A percentile compares a stretch with the other conserved stretches of the same genome.
These are phyloP conservation scores for Aspergillus wentii DNA, from an alignment of 495 filamentous ascomycete species.

Conservation along the genomic window DNA sequence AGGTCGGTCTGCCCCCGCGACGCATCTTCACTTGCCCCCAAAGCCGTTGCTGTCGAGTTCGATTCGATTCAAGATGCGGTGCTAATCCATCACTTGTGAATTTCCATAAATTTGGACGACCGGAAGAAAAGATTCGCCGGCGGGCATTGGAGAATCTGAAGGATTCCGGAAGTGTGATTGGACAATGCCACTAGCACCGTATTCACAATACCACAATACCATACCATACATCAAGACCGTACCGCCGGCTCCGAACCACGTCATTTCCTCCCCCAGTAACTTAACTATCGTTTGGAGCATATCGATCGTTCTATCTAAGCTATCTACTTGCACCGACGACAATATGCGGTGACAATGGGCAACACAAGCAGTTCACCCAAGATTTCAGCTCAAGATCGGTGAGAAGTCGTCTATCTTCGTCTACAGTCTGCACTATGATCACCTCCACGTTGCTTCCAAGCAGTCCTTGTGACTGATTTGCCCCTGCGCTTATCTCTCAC, in stretches of 20 bases:
- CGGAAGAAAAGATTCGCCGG: conserved; percentile 19
- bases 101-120: conserved; percentile 14
- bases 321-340: conserved; percentile 7
- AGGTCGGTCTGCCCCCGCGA: conserved; percentile 38
- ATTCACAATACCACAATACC: background rate
- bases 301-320: background rate
- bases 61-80: background rate
- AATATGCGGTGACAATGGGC: conserved; percentile 53
- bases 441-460: too few relatives aligned
- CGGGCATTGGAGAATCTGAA: conserved; percentile 1
- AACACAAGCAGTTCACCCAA: conserved; percentile 61
- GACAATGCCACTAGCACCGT: too few relatives aligned
- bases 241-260: conserved; percentile 14
- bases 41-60: background rate
- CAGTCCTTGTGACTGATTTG: too few relatives aligned
- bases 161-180: too few relatives aligned
- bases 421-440: too few relatives aligned
- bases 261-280: conserved; percentile 12
- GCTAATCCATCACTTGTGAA: conserved; percentile 1
- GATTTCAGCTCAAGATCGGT: conserved; percentile 71
- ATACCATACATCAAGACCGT: background rate
- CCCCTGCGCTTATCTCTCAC: too few relatives aligned
- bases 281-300: background rate
- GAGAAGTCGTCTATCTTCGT: conserved; percentile 7
- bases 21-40: conserved; percentile 16